Evolutionary conservation across 805 yeast genomes (phyloP).

Genomic region (Ogataea methanolica): DNA sequence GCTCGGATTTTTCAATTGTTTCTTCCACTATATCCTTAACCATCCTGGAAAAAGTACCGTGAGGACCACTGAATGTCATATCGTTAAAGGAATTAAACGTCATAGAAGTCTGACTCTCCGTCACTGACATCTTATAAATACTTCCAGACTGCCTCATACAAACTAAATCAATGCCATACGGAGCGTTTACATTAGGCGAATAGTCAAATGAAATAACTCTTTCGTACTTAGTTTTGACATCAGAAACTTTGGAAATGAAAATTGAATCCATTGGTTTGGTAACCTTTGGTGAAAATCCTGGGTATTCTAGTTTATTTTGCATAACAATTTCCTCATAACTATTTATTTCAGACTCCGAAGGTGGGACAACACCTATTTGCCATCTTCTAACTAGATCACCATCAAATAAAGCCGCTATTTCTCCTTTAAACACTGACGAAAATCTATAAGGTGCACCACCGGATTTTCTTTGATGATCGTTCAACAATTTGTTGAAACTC

Average conservation of each 20-base stretch:
- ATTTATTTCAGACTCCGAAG: slow-evolving; percentile 21
- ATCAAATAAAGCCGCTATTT: slow-evolving; percentile 72
- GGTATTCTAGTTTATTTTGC: slow-evolving; percentile 16
- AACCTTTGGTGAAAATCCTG: slow-evolving; percentile 6
- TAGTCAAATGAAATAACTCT: slow-evolving; percentile 85
- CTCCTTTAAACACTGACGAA: slow-evolving; percentile 62
- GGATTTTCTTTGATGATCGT: slow-evolving; percentile 53
- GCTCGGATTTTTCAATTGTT: slow-evolving; percentile 6
- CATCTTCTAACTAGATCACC: slow-evolving; percentile 78
- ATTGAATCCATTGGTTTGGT: slow-evolving; percentile 44
- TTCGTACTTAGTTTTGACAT: slow-evolving; percentile 70
- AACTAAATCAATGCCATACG: slow-evolving; percentile 60
- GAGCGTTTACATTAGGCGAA: slow-evolving; percentile 46
- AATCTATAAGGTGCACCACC: slow-evolving; percentile 64
- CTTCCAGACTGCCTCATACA: slow-evolving; percentile 92
- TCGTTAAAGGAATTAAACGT: slow-evolving; percentile 69
- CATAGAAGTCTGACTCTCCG: slow-evolving; percentile 59
- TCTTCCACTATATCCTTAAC: slow-evolving; percentile 27
- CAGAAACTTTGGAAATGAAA: slow-evolving; percentile 73
- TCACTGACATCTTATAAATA: slow-evolving; percentile 71
- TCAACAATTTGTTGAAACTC: slow-evolving; percentile 56
- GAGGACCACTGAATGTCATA: slow-evolving; percentile 53
- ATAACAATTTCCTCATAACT: slow-evolving; percentile 18
- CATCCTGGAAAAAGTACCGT: slow-evolving; percentile 46
- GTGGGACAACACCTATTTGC: slow-evolving; percentile 62